Conservation (phyloP, 768 basidiomycete genomes). For the Amanita rimosa region DNA sequence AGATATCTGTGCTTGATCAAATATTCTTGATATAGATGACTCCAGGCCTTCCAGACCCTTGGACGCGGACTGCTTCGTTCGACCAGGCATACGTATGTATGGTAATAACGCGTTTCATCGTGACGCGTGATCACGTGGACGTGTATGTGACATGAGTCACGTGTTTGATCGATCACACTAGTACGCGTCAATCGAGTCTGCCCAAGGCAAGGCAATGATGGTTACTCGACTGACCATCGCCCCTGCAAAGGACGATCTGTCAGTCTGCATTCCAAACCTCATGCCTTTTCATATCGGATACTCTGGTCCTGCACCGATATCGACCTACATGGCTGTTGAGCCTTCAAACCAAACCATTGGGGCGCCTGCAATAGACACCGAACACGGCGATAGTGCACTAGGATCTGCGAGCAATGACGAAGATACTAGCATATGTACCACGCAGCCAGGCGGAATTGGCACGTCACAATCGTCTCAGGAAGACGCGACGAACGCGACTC, state of each 20-base stretch:
- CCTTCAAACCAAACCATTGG: constrained; percentile 21
- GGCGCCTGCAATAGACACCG: constrained; percentile 11
- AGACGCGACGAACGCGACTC: constrained; percentile 4
- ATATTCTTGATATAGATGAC: constrained; percentile 45
- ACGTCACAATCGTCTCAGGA: neutral
- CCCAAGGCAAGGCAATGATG: no score
- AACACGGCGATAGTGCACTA: neutral
- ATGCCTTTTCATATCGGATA: constrained; percentile 80
- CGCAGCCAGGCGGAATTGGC: neutral
- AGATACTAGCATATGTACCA: neutral
- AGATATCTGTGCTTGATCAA: constrained; percentile 68
- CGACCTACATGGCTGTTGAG: constrained; percentile 61
- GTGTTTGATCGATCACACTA: neutral
- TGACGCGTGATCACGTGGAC: neutral
- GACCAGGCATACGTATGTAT: constrained; percentile 5
- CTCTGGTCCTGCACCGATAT: constrained; percentile 60
- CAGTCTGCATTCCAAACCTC: constrained; percentile 47
- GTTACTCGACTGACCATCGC: neutral
- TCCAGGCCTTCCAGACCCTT: neutral
- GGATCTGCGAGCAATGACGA: neutral
- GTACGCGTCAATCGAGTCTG: neutral
- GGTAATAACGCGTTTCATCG: neutral
- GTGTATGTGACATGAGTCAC: neutral
- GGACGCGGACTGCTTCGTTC: neutral
- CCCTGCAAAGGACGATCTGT: constrained; percentile 11